Evolutionary conservation across 257 asterid species (phyloP), one percentile per base, ranked within the genome.

Genomic region (Perilla frutescens): DNA sequence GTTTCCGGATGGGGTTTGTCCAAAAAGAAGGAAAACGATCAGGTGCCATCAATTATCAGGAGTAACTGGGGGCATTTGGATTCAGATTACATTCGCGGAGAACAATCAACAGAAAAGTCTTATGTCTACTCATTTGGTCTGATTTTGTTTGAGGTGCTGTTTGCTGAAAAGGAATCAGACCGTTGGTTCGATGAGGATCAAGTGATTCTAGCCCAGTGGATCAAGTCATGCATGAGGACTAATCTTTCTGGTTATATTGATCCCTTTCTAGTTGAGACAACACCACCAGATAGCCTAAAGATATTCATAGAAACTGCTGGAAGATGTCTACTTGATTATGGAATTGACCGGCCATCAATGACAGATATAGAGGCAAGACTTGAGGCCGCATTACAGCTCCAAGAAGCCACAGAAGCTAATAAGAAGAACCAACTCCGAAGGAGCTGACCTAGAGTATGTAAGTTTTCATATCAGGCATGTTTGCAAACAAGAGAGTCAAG

Each of bases 181-280:
- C 81, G 81, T 34, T 86, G 92, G 96, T 58, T 79, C 13, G 85
- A 85, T 11, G 87, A 76, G 82, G 88, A 86, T 72, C 87, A 87
- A 67, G 87, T 83, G 53, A 85, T 72, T 66, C 80, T 88, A 64
- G 95, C 88, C 51, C 81, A 77, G 62, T 86, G 89, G 91, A 86
- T 88, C 74, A 82, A 85, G 83, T 84, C 89, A 62, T 49, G 73
- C 83, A 71, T 82, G 77, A 82, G 77, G 81, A 76, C 11, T 50
- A 76, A 69, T 77, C 76, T 66, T 70, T 66, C 86, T 45, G 81
- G 82, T 57, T 71, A 71, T 37, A 80, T 87, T 29, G 91, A 90
- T 71, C 87, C 89, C 43, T 83, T 68, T 81, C 81, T 88, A n/a
- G 72, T 36, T 6, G 87, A 86, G 44, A 78, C 68, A 76, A 53